Evolutionary conservation across 768 basidiomycete genomes (phyloP).

Genomic region (Rhodosporidiobolus sp.): DNA sequence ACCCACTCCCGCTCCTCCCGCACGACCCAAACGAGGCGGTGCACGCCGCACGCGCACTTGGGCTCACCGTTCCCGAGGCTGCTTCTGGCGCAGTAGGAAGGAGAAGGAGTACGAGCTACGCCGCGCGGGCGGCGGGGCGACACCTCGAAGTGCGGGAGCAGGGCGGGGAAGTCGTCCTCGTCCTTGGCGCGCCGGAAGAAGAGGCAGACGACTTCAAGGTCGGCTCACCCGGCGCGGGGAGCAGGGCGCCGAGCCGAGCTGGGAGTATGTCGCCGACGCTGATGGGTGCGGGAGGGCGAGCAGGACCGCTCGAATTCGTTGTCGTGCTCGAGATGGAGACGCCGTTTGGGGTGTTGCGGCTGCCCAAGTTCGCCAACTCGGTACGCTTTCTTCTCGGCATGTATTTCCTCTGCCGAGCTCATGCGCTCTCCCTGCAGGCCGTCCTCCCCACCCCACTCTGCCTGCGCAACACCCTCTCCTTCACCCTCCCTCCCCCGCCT

Average conservation of each 20-base stretch:
- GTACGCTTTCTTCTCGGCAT: conserved; percentile 1
- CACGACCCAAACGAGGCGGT: neutral
- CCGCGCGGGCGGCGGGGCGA: neutral
- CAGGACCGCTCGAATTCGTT: conserved; percentile 3
- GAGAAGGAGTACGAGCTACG: neutral
- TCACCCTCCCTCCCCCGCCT: conserved; percentile 15
- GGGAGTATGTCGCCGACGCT: neutral
- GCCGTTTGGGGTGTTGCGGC: conserved; percentile 1
- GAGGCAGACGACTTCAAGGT: neutral
- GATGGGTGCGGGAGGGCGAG: neutral
- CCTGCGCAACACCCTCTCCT: conserved; percentile 14
- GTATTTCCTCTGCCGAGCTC: no score
- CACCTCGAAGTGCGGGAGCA: neutral
- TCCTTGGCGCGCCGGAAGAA: neutral
- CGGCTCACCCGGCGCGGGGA: neutral
- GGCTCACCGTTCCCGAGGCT: neutral
- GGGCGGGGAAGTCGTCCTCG: neutral
- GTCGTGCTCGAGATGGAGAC: conserved; percentile 21
- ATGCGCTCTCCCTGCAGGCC: neutral
- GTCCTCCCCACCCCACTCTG: conserved; percentile 19
- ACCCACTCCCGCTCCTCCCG: neutral
- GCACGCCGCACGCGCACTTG: neutral
- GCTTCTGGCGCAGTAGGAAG: neutral
- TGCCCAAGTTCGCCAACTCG: conserved; percentile 27
- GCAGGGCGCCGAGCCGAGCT: neutral